These are phyloP conservation scores for Diaporthe batatas DNA, from an alignment of 2,329 filamentous ascomycete species.

Conservation along the genomic window DNA sequence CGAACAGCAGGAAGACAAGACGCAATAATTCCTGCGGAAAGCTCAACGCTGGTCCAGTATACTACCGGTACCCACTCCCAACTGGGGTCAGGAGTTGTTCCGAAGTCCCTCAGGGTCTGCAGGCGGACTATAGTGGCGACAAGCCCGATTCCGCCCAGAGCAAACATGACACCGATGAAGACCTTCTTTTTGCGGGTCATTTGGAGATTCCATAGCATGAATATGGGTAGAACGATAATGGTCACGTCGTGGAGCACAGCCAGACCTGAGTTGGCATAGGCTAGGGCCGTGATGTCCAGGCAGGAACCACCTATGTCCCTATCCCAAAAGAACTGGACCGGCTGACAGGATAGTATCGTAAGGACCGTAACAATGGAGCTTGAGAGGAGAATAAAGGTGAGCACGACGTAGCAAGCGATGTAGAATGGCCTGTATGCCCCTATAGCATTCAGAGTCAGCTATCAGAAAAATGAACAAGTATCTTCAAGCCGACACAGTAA, in stretches of 20 bases:
- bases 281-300: constrained; percentile 36
- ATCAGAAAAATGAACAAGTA: too few species aligned
- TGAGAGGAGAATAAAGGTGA: constrained; percentile 38
- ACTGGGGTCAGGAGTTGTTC: constrained; percentile 27
- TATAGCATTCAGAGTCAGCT: too few species aligned
- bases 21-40: constrained; percentile 39
- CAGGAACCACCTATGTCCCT: constrained; percentile 38
- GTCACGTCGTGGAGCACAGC: constrained; percentile 38
- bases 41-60: constrained; percentile 41
- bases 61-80: constrained; percentile 37
- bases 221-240: constrained; percentile 39
- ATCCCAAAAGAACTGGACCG: constrained; percentile 41
- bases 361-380: constrained; percentile 33
- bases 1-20: constrained; percentile 41
- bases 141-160: constrained; percentile 37
- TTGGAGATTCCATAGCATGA: constrained; percentile 40
- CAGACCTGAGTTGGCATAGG: constrained; percentile 40
- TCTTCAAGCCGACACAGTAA: too few species aligned
- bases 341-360: constrained; percentile 43
- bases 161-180: constrained; percentile 41
- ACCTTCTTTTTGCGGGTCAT: constrained; percentile 39
- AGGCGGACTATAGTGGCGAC: constrained; percentile 39
- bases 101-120: constrained; percentile 31
- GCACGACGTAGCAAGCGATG: constrained; percentile 33
- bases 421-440: constrained; percentile 36